Percentiles rank a stretch among this genome's conserved stretches.
These are phyloP conservation scores for Tieghemostelium lacteum DNA, from an alignment of 78 protist species.

Conservation along the genomic window DNA sequence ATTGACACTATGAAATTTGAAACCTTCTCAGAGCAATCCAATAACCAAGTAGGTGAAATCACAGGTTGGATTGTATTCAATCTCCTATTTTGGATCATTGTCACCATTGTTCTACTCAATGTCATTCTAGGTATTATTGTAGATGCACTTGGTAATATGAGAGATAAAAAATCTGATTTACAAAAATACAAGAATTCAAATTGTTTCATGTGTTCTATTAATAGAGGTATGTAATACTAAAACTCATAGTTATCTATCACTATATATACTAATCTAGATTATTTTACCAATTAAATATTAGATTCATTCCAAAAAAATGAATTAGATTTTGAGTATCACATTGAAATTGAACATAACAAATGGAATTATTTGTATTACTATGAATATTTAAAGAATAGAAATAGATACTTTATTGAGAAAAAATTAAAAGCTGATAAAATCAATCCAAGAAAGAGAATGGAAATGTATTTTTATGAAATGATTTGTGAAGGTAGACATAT, in stretches of 20 bases:
- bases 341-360: slow-evolving; percentile 77
- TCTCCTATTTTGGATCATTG: slow-evolving; percentile 30
- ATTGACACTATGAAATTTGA: slow-evolving; percentile 15
- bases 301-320: slow-evolving; percentile 68
- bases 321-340: slow-evolving; percentile 68
- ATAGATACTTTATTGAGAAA: no score
- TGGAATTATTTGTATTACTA: slow-evolving; percentile 80
- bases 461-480: no score
- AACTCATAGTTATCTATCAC: no score
- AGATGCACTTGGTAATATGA: slow-evolving; percentile 71
- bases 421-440: no score
- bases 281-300: no score
- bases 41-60: neutral
- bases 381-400: no score
- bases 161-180: slow-evolving; percentile 27
- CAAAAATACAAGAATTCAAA: slow-evolving; percentile 36
- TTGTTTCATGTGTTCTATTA: slow-evolving; percentile 79
- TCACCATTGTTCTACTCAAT: slow-evolving; percentile 38
- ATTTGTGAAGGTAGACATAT: no score
- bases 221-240: no score
- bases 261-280: no score
- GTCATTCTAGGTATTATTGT: slow-evolving; percentile 81
- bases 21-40: neutral
- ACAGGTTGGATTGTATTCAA: slow-evolving; percentile 60
- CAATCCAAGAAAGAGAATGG: no score